phyloP scores from a whole-genome alignment of 2,329 filamentous ascomycete species.

The Fusarium musae region DNA sequence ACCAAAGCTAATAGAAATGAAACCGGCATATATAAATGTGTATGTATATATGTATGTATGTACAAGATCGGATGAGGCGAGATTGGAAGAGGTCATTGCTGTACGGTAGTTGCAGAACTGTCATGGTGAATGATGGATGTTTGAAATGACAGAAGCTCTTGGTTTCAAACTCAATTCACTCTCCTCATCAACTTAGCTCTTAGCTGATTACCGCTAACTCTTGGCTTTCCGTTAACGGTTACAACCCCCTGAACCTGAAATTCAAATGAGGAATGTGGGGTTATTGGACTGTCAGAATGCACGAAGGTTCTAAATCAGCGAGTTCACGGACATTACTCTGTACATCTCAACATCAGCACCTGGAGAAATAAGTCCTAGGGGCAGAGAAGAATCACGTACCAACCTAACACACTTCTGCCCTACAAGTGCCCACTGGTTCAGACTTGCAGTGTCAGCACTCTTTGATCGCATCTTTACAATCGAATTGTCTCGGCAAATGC shows the following conservation, averaged over 20 bases:
- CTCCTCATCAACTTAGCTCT: background rate
- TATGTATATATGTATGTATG: background rate
- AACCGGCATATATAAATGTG: background rate
- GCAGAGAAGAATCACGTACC: background rate
- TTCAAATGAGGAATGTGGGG: constrained; percentile 25
- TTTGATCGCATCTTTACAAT: background rate
- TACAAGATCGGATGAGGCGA: background rate
- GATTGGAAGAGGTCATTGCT: background rate
- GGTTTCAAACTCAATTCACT: background rate
- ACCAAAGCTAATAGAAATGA: background rate
- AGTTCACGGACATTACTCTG: background rate
- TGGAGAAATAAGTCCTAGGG: background rate
- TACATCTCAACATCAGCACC: background rate
- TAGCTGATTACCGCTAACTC: background rate
- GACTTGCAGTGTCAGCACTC: background rate
- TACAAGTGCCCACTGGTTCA: background rate
- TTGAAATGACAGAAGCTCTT: background rate
- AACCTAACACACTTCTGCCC: background rate
- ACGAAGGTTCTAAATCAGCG: background rate
- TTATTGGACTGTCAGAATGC: background rate
- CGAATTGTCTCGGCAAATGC: constrained; percentile 4
- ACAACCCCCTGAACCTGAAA: constrained; percentile 26
- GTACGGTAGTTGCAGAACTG: background rate
- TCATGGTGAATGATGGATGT: background rate
- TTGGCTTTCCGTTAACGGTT: background rate